Evolutionary conservation across 768 basidiomycete species (phyloP).

Genomic region (Amanita fuliginea): DNA sequence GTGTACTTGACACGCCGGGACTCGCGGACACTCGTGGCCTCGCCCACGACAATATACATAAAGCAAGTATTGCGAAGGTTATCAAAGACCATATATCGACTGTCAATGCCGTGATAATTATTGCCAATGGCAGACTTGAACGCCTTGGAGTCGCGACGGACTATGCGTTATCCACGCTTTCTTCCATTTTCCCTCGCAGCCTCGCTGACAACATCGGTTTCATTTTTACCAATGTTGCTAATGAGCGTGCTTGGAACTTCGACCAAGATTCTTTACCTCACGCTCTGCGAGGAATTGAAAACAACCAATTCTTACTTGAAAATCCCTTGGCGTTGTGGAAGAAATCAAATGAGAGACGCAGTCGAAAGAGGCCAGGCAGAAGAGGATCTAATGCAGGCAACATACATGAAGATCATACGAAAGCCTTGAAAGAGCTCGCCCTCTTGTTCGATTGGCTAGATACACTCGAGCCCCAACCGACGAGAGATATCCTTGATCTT

Average conservation of each 20-base stretch:
- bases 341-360: conserved; percentile 4
- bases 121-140: conserved; percentile 17
- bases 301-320: conserved; percentile 3
- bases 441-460: conserved; percentile 10
- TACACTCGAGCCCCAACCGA: conserved; percentile 8
- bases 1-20: conserved; percentile 18
- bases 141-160: conserved; percentile 14
- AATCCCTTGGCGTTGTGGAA: conserved; percentile 8
- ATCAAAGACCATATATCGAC: conserved; percentile 10
- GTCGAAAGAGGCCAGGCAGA: neutral
- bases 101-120: conserved; percentile 16
- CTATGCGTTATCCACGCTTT: conserved; percentile 13
- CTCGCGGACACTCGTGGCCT: conserved; percentile 18
- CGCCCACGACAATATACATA: conserved; percentile 14
- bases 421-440: conserved; percentile 8
- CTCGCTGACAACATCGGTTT: conserved; percentile 16
- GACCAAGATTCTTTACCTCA: conserved; percentile 9
- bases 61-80: conserved; percentile 13
- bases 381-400: neutral
- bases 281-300: neutral
- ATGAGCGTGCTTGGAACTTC: conserved; percentile 12
- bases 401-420: neutral
- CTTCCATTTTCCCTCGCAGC: conserved; percentile 15
- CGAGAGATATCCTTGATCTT: conserved; percentile 7
- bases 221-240: conserved; percentile 15